Evolutionary conservation across 2,329 filamentous ascomycete genomes (phyloP).

Genomic region (Colletotrichum higginsianum): DNA sequence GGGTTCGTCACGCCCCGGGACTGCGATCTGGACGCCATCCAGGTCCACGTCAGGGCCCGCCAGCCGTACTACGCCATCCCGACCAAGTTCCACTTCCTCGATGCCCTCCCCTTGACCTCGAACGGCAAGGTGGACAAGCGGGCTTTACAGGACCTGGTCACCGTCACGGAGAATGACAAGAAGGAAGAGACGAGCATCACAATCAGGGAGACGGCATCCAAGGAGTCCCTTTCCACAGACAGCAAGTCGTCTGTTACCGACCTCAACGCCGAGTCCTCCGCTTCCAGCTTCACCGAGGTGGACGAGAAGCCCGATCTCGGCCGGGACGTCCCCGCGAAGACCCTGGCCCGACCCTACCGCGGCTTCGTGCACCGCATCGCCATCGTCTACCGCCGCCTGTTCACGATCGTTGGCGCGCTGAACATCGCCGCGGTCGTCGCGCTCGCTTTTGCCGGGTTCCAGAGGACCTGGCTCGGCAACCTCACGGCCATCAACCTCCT

Average conservation of each 20-base stretch:
- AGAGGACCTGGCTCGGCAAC: constrained; percentile 52
- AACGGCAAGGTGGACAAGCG: constrained; percentile 72
- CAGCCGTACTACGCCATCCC: constrained; percentile 72
- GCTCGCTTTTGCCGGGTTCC: constrained; percentile 51
- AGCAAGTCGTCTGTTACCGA: constrained; percentile 16
- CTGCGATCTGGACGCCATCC: constrained; percentile 54
- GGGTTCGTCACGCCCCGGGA: constrained; percentile 58
- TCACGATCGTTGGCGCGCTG: constrained; percentile 65
- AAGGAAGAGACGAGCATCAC: constrained; percentile 5
- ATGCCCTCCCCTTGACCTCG: constrained; percentile 63
- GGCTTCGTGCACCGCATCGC: constrained; percentile 61
- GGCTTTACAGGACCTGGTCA: constrained; percentile 55
- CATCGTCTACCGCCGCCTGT: constrained; percentile 70
- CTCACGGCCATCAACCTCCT: constrained; percentile 65
- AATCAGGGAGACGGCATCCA: constrained; percentile 22
- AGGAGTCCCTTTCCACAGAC: constrained; percentile 14
- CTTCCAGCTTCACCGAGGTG: constrained; percentile 33
- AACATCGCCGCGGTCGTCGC: constrained; percentile 65
- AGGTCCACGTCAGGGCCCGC: constrained; percentile 54
- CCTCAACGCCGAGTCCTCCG: constrained; percentile 20
- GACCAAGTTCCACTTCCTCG: constrained; percentile 58
- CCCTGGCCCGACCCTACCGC: constrained; percentile 54
- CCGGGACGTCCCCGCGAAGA: constrained; percentile 57
- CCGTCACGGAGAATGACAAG: constrained; percentile 25
- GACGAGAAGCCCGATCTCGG: constrained; percentile 36